These are phyloP conservation scores for Diutina siamensis DNA, from an alignment of 1,139 yeast genomes.

Conservation along the genomic window DNA sequence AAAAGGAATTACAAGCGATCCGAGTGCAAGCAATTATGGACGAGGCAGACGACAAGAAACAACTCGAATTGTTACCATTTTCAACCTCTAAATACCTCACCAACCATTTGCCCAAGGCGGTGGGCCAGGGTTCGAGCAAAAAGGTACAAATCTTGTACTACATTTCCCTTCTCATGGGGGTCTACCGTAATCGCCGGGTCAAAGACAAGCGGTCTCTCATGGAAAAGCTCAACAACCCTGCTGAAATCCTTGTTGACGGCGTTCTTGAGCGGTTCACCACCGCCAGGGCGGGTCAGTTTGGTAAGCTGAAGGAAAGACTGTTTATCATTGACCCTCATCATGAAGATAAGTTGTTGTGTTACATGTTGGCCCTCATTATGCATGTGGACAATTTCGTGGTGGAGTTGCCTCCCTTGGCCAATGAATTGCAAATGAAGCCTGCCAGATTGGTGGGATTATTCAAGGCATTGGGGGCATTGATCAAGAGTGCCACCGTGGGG, in stretches of 20 bases:
- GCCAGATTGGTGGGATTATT: constrained; percentile 58
- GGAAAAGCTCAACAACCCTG: constrained; percentile 53
- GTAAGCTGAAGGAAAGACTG: constrained; percentile 62
- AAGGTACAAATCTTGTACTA: constrained; percentile 66
- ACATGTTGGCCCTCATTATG: constrained; percentile 58
- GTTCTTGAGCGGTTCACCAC: constrained; percentile 61
- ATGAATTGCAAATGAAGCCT: constrained; percentile 76
- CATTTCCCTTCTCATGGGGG: constrained; percentile 68
- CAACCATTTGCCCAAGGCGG: constrained; percentile 33
- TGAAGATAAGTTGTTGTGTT: constrained; percentile 79
- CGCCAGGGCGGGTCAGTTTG: constrained; percentile 51
- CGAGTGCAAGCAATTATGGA: constrained; percentile 45
- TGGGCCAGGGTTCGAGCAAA: constrained; percentile 34
- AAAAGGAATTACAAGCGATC: constrained; percentile 50
- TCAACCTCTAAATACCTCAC: constrained; percentile 43
- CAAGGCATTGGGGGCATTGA: constrained; percentile 72
- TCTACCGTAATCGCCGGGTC: constrained; percentile 61
- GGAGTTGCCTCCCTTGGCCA: constrained; percentile 72
- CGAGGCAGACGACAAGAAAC: constrained; percentile 36
- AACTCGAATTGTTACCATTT: constrained; percentile 52
- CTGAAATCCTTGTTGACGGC: constrained; percentile 66
- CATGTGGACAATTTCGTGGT: constrained; percentile 68
- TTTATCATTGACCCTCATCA: constrained; percentile 74
- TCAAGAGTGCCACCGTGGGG: constrained; percentile 63
- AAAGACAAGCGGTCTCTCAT: constrained; percentile 49